Base-by-base conservation (phyloP, 768 basidiomycete genomes). In the Lentinula aciculospora region DNA sequence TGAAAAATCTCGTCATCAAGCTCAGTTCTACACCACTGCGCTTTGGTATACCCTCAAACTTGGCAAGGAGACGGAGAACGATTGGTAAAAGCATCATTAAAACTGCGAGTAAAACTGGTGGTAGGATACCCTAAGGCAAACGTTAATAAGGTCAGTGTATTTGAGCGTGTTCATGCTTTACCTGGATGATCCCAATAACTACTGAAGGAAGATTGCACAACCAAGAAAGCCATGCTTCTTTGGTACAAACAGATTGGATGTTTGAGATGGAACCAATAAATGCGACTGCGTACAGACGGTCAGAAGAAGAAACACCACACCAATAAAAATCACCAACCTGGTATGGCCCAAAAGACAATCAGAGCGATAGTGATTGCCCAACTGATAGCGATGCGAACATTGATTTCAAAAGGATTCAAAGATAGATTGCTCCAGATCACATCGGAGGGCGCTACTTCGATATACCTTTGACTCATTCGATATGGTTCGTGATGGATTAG, bases 401-500 rank as follows among this genome's bases (percentile, higher is more conserved):
- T 84, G 61, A 79, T 78, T 68, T 95, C 92, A 64, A 97, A 98
- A 0, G 93, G 89, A 67, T 95, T 96, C 75, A 98, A 69, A 29
- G 83, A 81, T 8, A 99, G 76, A 68, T 97, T 98, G 3, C 79
- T 72, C 95, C 96, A 98, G 61, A 98, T 88, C 46, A 99, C 88
- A 70, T 97, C 94, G 28, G 81, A 78, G 0, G 95, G 94, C 0
- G 88, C 80, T 53, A 96, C 85, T 68, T 97, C 95, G 39, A 87
- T 79, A 66, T 85, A 32, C 19, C 1, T 71, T 72, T 57, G 53
- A 74, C 80, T 72, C 93, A 98, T 97, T 15, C 82, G 74, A 64
- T 91, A 92, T 25, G 92, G 92, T 53, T 85, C 82, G 66, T 95
- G 86, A 69, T 95, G 90, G 5, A 83, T 74, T 40, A 95, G 72